A percentile compares a stretch with the other conserved stretches of the same genome.
Conservation (phyloP, 176 grass and related monocot genomes). For the Echinochloa phyllopogon region DNA sequence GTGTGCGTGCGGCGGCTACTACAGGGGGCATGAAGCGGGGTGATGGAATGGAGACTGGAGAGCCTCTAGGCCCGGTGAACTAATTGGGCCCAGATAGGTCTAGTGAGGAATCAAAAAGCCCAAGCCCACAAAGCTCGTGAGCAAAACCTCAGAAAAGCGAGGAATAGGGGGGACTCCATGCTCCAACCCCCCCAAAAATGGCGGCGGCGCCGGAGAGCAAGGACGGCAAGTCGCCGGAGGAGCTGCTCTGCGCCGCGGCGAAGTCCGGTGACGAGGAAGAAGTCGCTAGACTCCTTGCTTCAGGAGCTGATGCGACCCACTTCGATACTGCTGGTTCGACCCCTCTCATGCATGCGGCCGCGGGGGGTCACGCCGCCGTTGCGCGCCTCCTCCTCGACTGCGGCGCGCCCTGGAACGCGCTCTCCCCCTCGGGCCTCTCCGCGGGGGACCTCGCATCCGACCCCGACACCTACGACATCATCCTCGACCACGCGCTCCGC, state of each 20-base stretch:
- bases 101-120: not conserved
- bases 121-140: not conserved
- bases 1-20: no score
- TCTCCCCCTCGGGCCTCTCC: constrained; percentile 55
- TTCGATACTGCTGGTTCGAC: constrained; percentile 70
- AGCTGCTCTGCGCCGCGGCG: constrained; percentile 74
- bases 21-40: no score
- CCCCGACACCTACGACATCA: constrained; percentile 66
- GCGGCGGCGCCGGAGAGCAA: constrained; percentile 63
- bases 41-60: not conserved
- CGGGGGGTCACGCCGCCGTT: constrained; percentile 53
- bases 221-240: constrained; percentile 55
- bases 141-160: constrained; percentile 13
- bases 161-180: not conserved
- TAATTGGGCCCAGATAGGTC: not conserved
- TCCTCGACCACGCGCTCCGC: constrained; percentile 81
- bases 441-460: constrained; percentile 79
- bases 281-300: constrained; percentile 51
- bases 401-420: constrained; percentile 89
- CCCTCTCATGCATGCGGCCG: constrained; percentile 84
- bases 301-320: constrained; percentile 64
- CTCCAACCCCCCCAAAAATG: constrained; percentile 48
- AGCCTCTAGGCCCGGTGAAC: not conserved
- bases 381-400: constrained; percentile 66
- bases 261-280: constrained; percentile 37